Evolutionary conservation across 176 grass and related monocot species (phyloP).

Genomic region (Metroxylon sagu): DNA sequence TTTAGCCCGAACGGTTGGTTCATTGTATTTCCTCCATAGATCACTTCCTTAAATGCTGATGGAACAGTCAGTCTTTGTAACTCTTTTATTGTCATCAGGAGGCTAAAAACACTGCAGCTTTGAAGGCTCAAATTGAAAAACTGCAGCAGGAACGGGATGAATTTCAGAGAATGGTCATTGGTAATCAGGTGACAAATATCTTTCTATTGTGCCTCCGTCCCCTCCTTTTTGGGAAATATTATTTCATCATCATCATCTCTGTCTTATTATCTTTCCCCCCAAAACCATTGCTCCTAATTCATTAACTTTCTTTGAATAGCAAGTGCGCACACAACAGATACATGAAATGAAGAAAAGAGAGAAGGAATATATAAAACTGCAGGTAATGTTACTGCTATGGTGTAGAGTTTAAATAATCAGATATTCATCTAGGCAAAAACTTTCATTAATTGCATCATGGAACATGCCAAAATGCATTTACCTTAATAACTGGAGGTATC

Average conservation of each 20-base stretch:
- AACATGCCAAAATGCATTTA: neutral
- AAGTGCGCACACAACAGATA: constrained; percentile 93
- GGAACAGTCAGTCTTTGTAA: too few relatives aligned
- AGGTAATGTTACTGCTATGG: constrained; percentile 38
- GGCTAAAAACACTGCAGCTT: constrained; percentile 65
- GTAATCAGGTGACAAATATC: constrained; percentile 69
- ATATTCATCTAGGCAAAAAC: too few relatives aligned
- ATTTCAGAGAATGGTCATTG: constrained; percentile 98
- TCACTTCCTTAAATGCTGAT: too few relatives aligned
- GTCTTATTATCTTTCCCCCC: neutral
- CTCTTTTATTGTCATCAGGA: constrained; percentile 41
- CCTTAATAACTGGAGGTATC: neutral
- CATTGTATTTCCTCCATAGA: constrained; percentile 10
- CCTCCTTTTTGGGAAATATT: neutral
- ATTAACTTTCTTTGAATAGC: constrained; percentile 44
- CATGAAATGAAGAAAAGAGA: constrained; percentile 99
- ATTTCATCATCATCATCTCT: constrained; percentile 1
- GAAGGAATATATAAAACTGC: constrained; percentile 95
- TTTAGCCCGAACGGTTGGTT: constrained; percentile 60
- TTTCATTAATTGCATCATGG: too few relatives aligned
- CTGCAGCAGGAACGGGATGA: constrained; percentile 93
- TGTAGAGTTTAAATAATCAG: too few relatives aligned
- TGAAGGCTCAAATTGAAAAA: constrained; percentile 95
- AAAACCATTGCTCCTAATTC: constrained; percentile 19
- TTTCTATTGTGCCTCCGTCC: neutral